These are phyloP conservation scores for Gastrolobium villosum DNA, from an alignment of 306 rosid genomes.

Conservation along the genomic window DNA sequence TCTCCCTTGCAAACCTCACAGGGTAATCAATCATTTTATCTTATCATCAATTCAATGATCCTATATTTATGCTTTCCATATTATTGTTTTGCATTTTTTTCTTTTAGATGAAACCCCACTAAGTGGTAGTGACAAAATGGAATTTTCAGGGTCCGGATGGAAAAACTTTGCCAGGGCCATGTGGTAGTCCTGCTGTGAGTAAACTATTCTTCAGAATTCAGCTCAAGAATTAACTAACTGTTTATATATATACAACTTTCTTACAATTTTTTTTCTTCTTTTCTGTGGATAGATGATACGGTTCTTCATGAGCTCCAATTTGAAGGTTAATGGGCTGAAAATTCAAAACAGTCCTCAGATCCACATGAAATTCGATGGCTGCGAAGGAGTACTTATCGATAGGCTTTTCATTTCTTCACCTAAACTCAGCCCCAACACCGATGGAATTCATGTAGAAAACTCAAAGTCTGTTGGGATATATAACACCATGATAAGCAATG, in stretches of 20 bases:
- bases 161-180: constrained; percentile 80
- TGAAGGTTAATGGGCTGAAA: constrained; percentile 72
- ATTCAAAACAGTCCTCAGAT: constrained; percentile 90
- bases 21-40: constrained; percentile 62
- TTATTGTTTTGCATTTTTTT: background rate
- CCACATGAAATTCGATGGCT: constrained; percentile 92
- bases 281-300: constrained; percentile 67
- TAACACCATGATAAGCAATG: constrained; percentile 82
- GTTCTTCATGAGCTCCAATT: constrained; percentile 90
- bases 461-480: constrained; percentile 74
- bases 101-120: constrained; percentile 20
- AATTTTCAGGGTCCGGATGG: constrained; percentile 86
- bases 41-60: background rate
- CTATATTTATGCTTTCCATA: background rate
- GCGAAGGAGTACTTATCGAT: constrained; percentile 83
- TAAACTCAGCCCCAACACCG: constrained; percentile 96
- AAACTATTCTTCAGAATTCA: constrained; percentile 18
- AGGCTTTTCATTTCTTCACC: constrained; percentile 83
- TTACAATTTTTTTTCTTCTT: background rate
- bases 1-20: constrained; percentile 96
- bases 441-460: constrained; percentile 89
- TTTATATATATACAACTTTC: background rate
- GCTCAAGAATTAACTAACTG: constrained; percentile 3
- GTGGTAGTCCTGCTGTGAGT: constrained; percentile 95
- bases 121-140: constrained; percentile 1